Percentiles rank a stretch among this genome's conserved stretches.
Evolutionary conservation across 1,284 basidiomycete species (phyloP).

Genomic region (Nidula niveotomentosa): DNA sequence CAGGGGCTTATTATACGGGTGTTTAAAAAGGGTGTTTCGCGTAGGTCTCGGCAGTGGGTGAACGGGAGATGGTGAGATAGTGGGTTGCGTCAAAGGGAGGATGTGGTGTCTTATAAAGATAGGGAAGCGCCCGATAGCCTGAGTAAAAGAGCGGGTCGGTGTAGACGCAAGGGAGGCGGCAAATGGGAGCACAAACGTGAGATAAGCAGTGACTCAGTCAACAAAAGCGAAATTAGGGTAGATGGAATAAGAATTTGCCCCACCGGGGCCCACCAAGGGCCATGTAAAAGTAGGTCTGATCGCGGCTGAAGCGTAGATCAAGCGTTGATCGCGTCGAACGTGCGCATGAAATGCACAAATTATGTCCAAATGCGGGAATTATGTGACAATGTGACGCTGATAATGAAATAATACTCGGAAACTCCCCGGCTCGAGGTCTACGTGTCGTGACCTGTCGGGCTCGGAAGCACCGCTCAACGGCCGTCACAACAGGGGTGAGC

Average conservation of each 20-base stretch:
- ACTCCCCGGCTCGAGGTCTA: neutral
- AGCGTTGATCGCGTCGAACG: slow-evolving; percentile 3
- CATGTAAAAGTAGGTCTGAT: too few relatives aligned
- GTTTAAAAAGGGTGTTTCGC: neutral
- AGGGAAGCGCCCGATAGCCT: slow-evolving; percentile 2
- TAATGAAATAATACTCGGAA: neutral
- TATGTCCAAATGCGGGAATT: neutral
- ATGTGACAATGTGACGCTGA: neutral
- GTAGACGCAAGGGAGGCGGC: slow-evolving; percentile 7
- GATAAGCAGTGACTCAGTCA: slow-evolving; percentile 3
- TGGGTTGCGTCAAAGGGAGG: too few relatives aligned
- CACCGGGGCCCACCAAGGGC: too few relatives aligned
- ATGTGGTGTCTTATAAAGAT: slow-evolving; percentile 10
- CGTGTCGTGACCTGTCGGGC: neutral
- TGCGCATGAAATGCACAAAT: slow-evolving; percentile 1
- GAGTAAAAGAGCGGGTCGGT: neutral
- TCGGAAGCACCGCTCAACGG: neutral
- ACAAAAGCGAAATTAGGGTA: neutral
- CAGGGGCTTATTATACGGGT: slow-evolving; percentile 10
- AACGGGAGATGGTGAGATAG: too few relatives aligned
- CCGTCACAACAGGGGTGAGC: neutral
- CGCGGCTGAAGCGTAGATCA: neutral
- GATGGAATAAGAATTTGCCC: too few relatives aligned
- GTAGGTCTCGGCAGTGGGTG: too few relatives aligned
- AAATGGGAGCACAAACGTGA: slow-evolving; percentile 24